Evolutionary conservation across 2,329 filamentous ascomycete species (phyloP), one percentile per base, ranked within the genome.

Genomic region (Trichoderma cornu-damae): DNA sequence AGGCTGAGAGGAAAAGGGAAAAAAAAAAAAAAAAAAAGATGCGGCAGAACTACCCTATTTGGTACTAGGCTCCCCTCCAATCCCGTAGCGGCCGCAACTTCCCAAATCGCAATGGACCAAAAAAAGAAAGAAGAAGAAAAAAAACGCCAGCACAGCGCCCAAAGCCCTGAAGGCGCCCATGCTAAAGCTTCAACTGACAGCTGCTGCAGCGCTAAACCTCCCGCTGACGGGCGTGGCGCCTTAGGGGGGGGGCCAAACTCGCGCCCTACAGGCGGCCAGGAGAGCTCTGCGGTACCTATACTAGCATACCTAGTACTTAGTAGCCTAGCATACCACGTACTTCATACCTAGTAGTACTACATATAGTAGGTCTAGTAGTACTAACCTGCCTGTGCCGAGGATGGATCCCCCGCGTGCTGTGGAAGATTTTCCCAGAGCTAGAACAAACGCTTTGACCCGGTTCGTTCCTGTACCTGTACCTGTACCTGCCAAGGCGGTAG

Each of bases 401-500:
- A 52, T 52, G 35, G 49, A 52, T 52, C 40, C 32, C n/a, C 30
- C 32, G 42, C 42, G 51, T 32, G 42, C 47, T 42, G 52, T 55
- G 52, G 52, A 55, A 44, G n/a, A n/a, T n/a, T n/a, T 37, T 54
- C 22, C 43, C 38, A 24, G 47, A 43, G 40, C 38, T 54, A 34
- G 40, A 54, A 46, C 50, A 34, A 42, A 42, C 49, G 28, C 50
- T 43, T 51, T 20, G 40, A 37, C 40, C 38, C 22, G 14, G n/a
- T 20, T 3, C 18, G 37, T 20, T 20, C 42, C 14, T 24, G 40
- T 43, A 28, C 42, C 22, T 43, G 38, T 42, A 42, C 35, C 8
- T 7, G 35, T 38, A 38, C 38, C 38, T 22, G 20, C 28, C 26
- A 43, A 12, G 4, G 6, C n/a, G n/a, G n/a, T n/a, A n/a, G n/a